Conservation (phyloP, 2,329 filamentous ascomycete species). For the Xylariomycetidae sp. region DNA sequence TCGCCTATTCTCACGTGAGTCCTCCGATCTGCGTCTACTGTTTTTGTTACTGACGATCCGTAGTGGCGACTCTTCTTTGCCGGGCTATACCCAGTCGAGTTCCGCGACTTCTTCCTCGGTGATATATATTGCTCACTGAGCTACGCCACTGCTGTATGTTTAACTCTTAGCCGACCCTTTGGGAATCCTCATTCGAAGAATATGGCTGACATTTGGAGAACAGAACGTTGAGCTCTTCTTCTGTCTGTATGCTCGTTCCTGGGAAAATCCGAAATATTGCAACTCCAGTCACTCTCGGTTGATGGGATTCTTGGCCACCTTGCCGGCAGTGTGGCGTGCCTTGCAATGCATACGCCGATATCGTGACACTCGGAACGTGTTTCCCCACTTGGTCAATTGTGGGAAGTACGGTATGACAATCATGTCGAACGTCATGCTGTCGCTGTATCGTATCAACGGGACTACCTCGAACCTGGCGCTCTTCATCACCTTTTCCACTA, state of each 20-base stretch:
- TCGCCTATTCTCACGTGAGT: constrained; percentile 80
- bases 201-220: neutral
- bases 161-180: neutral
- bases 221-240: constrained; percentile 91
- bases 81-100: constrained; percentile 88
- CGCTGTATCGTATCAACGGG: constrained; percentile 72
- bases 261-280: constrained; percentile 68
- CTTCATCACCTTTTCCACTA: constrained; percentile 73
- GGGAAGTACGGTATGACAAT: constrained; percentile 89
- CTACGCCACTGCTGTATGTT: constrained; percentile 76
- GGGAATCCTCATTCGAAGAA: neutral
- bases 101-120: constrained; percentile 93
- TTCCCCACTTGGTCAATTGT: constrained; percentile 88
- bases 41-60: constrained; percentile 20
- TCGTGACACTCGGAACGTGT: constrained; percentile 75
- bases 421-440: constrained; percentile 69
- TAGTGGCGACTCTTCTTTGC: constrained; percentile 81
- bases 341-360: constrained; percentile 90
- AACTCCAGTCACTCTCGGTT: constrained; percentile 80
- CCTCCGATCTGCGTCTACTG: neutral
- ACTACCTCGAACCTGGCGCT: constrained; percentile 52
- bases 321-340: constrained; percentile 86
- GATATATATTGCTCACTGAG: constrained; percentile 97
- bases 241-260: constrained; percentile 78
- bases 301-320: constrained; percentile 74